Evolutionary conservation across 192 early-diverging fungal species (phyloP).

Genomic region (Podila verticillata): DNA sequence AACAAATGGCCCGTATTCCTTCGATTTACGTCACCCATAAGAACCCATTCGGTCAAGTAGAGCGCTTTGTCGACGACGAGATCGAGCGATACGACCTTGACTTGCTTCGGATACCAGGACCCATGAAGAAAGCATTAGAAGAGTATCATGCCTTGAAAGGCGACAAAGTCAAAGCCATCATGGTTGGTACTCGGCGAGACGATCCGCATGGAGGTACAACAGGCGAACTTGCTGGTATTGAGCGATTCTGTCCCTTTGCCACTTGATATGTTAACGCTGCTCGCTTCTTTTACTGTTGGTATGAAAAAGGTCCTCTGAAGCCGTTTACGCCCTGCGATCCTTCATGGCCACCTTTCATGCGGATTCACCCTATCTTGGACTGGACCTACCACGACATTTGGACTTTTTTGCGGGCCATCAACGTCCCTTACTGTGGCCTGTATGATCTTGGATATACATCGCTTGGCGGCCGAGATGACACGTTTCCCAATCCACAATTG

Average conservation of each 20-base stretch:
- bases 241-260: neutral
- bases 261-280: neutral
- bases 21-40: conserved; percentile 82
- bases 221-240: neutral
- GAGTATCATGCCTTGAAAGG: conserved; percentile 66
- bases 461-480: conserved; percentile 85
- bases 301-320: conserved; percentile 45
- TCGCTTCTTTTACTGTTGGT: neutral
- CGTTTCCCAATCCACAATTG: conserved; percentile 85
- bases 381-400: conserved; percentile 91
- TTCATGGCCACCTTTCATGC: conserved; percentile 93
- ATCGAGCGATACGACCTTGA: conserved; percentile 76
- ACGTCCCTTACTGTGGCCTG: conserved; percentile 85
- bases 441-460: conserved; percentile 96
- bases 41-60: conserved; percentile 87
- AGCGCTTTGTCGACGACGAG: conserved; percentile 83
- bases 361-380: conserved; percentile 92
- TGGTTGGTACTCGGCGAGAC: conserved; percentile 82
- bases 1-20: conserved; percentile 49
- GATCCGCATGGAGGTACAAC: conserved; percentile 74
- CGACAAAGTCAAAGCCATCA: conserved; percentile 71
- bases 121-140: conserved; percentile 84
- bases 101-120: conserved; percentile 69
- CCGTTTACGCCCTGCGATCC: conserved; percentile 78
- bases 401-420: conserved; percentile 71